Evolutionary conservation across 768 basidiomycete genomes (phyloP), one percentile per base, ranked within the genome.

Genomic region (Cystofilobasidium ferigula): DNA sequence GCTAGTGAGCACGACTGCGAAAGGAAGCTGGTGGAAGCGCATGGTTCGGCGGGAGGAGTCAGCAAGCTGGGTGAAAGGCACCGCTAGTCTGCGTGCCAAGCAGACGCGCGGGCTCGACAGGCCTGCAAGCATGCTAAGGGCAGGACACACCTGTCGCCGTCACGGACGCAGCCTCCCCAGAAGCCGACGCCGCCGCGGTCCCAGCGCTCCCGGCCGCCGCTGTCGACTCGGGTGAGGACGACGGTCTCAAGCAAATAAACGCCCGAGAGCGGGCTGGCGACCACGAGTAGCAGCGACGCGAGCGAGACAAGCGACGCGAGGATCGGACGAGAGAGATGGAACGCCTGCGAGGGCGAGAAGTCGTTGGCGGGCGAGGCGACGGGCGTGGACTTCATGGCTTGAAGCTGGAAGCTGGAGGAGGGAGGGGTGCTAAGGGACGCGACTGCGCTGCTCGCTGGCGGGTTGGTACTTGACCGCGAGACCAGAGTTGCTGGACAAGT

Each of bases 261-360:
- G 16, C 51, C 51, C 8, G 28, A 30, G 28, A 54, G 51, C 10
- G 51, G 51, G 18, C 14, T 24, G 13, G 51, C 51, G 51, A 12
- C 28, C 28, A 54, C 51, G 51, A 54, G 28, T 14, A 54, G 51
- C 18, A 32, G 28, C 51, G 51, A 26, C 18, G 18, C 51, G 51
- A 54, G 51, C 2, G 51, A 12, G 28, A 5, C 9, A 14, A 54
- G 51, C 51, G 51, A 54, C 28, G 18, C 51, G 28, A 54, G 51
- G 28, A 54, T 30, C 28, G 51, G 51, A 14, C 51, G 51, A 13
- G 51, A 28, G 26, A 54, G 51, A 28, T 54, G 51, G 51, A 54
- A 32, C 26, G 51, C 51, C 30, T 54, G 51, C 28, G 51, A 54
- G 51, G 51, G 51, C 28, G 51, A 54, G 51, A 54, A 54, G 51